phyloP scores from a whole-genome alignment of 805 yeast species.

The Schwanniomyces yamadae region DNA sequence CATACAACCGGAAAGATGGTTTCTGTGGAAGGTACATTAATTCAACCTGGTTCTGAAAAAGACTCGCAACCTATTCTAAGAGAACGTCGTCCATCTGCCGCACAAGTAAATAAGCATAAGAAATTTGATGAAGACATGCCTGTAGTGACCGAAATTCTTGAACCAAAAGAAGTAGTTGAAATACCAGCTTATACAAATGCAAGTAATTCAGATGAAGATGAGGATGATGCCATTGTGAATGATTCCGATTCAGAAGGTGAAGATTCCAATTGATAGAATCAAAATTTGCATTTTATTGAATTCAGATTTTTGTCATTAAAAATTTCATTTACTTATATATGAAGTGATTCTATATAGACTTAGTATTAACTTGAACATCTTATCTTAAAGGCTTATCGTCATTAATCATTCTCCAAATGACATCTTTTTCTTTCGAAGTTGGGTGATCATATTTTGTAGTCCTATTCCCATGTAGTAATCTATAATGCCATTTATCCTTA shows the following conservation, averaged over 20 bases:
- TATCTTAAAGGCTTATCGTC: conserved; percentile 27
- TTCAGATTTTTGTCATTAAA: not conserved
- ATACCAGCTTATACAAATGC: conserved; percentile 15
- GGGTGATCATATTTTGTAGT: conserved; percentile 30
- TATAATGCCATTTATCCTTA: conserved; percentile 17
- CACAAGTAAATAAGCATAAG: conserved; percentile 33
- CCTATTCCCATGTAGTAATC: conserved; percentile 27
- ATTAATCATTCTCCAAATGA: conserved; percentile 44
- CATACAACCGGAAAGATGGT: conserved; percentile 79
- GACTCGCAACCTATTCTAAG: conserved; percentile 56
- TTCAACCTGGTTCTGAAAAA: conserved; percentile 55
- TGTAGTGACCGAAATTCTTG: conserved; percentile 14
- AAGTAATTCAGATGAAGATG: conserved; percentile 18
- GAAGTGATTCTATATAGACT: conserved; percentile 2
- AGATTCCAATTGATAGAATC: conserved; percentile 12
- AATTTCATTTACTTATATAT: not conserved
- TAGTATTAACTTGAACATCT: not conserved
- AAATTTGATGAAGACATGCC: conserved; percentile 41
- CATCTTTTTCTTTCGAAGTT: conserved; percentile 35
- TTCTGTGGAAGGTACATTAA: conserved; percentile 84
- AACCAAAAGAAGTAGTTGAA: conserved; percentile 15
- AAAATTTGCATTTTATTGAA: not conserved
- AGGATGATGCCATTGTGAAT: conserved; percentile 23
- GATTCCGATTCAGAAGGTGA: conserved; percentile 23
- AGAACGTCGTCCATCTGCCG: conserved; percentile 32